phyloP scores from a whole-genome alignment of 2,329 filamentous ascomycete genomes.

The Talaromyces sp. region DNA sequence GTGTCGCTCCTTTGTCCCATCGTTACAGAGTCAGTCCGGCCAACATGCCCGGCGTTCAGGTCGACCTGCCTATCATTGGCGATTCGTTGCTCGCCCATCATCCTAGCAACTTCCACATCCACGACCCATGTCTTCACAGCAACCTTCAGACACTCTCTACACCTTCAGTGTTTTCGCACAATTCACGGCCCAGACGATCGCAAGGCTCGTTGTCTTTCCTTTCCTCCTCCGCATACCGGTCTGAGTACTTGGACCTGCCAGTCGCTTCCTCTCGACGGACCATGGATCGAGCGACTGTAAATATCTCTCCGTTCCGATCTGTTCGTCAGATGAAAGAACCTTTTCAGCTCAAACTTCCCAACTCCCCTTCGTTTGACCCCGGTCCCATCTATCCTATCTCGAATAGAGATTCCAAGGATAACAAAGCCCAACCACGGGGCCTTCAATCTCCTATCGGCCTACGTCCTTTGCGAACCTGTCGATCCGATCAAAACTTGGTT shows the following conservation, averaged over 20 bases:
- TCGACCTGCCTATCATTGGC: slow-evolving; percentile 16
- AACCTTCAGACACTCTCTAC: slow-evolving; percentile 15
- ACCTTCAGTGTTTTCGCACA: slow-evolving; percentile 19
- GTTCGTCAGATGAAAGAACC: slow-evolving; percentile 35
- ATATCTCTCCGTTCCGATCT: slow-evolving; percentile 33
- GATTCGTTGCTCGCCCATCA: slow-evolving; percentile 13
- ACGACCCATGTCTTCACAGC: slow-evolving; percentile 3
- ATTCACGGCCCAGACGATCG: slow-evolving; percentile 26
- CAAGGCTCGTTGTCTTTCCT: slow-evolving; percentile 30
- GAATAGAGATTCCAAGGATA: slow-evolving; percentile 7
- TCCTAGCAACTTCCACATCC: slow-evolving; percentile 4
- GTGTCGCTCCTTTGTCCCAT: slow-evolving; percentile 8
- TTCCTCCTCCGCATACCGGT: slow-evolving; percentile 23
- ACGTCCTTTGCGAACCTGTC: slow-evolving; percentile 27
- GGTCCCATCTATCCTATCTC: slow-evolving; percentile 4
- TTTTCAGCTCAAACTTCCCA: slow-evolving; percentile 30
- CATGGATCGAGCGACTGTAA: slow-evolving; percentile 20
- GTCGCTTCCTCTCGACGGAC: slow-evolving; percentile 19
- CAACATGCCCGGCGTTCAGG: slow-evolving; percentile 28
- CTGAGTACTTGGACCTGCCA: slow-evolving; percentile 25
- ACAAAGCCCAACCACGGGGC: slow-evolving; percentile 15
- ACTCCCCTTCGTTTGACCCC: slow-evolving; percentile 28
- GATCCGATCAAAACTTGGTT: slow-evolving; percentile 30
- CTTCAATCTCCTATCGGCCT: slow-evolving; percentile 16
- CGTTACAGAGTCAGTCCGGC: slow-evolving; percentile 11